Percentiles rank a stretch among this genome's conserved stretches.
Evolutionary conservation across 257 asterid species (phyloP).

Genomic region (Nicotiana sylvestris): DNA sequence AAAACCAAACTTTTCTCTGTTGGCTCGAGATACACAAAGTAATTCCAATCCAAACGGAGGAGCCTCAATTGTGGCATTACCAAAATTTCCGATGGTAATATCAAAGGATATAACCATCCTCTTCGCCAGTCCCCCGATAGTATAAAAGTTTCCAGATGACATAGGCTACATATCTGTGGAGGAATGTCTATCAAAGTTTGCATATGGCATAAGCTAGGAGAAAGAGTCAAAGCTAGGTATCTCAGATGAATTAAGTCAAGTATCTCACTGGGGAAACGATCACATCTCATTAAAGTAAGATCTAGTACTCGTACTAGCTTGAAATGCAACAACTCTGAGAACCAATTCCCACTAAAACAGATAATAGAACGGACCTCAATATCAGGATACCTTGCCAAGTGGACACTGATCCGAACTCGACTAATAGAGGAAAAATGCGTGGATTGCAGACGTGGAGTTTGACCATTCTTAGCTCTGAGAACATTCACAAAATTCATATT

Average conservation of each 20-base stretch:
- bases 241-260: not conserved
- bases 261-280: not conserved
- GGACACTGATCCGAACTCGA: not conserved
- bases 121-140: too few species aligned
- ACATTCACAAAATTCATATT: not conserved
- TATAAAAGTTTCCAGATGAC: not conserved
- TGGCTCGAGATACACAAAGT: not conserved
- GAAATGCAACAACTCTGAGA: not conserved
- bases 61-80: conserved; percentile 20
- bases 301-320: conserved; percentile 17
- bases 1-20: not conserved
- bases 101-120: not conserved
- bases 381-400: not conserved
- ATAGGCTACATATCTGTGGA: not conserved
- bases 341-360: not conserved
- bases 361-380: not conserved
- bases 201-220: not conserved
- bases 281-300: not conserved
- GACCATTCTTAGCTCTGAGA: not conserved
- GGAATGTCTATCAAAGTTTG: not conserved
- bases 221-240: not conserved
- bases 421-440: not conserved
- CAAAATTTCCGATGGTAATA: conserved; percentile 17
- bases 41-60: conserved; percentile 6
- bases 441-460: not conserved